Base-by-base conservation (phyloP, 371 early-diverging fungal species). In the Mortierella sp. region DNA sequence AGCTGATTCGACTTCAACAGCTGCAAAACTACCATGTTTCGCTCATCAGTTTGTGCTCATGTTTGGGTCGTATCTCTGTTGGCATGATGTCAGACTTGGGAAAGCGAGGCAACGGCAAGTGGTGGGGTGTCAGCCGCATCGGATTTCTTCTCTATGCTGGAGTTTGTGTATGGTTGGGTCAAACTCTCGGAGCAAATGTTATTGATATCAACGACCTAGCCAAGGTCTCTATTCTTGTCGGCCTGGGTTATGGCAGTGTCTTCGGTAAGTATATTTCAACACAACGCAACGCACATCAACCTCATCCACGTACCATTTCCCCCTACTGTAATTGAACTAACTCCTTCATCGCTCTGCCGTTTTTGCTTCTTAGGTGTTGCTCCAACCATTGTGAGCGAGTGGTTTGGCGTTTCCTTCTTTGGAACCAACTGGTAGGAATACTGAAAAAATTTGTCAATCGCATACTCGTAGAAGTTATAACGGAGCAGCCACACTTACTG, bases 11-110 rank as follows among this genome's bases (percentile, higher is more conserved):
- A 6, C 64, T 87, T n/a, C 84, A 79, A 43, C 62, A 75, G 45
- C 60, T 84, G 22, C 87, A 87, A 62, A 84, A 78, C 67, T 73
- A 70, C 24, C 86, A 85, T 32, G 87, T 87, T 22, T 83, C 84
- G 16, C 30, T 85, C 20, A 66, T 87, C 77, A 84, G 84, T 55
- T 52, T 87, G 14, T 78, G 66, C 32, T 85, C 86, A 5, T 87
- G 87, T 61, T n/a, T 80, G 35, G 85, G 85, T 14, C 77, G 87
- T 2, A 47, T 87, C 59, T 64, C 75, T n/a, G 65, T 72, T 1
- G 84, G 86, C 3, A 5, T 84, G 28, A 61, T 77, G 67, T 87
- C 87, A 1, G 87, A 87, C 70, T 26, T 83, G 11, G 73, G 86
- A 16, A 84, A 83, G 45, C 51, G 72, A 10, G 73, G 84, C 10